Conservation (phyloP, 116 monocot genomes). For the Trichopus zeylanicus region DNA sequence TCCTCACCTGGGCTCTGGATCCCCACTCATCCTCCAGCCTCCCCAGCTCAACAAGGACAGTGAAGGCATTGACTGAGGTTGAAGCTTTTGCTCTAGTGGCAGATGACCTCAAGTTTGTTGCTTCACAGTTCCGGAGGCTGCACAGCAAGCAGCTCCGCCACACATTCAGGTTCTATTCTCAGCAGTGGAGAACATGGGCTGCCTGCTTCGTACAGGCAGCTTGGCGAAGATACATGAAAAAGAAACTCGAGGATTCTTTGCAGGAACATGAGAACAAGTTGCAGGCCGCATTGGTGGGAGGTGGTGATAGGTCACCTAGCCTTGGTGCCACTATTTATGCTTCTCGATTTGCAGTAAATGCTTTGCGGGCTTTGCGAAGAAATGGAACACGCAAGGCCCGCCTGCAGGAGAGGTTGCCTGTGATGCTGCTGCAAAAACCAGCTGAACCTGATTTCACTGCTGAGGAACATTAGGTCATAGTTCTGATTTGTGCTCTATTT, state of each 20-base stretch:
- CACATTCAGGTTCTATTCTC: conserved; percentile 62
- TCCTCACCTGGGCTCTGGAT: conserved; percentile 66
- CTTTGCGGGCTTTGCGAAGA: conserved; percentile 27
- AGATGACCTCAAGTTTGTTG: conserved; percentile 58
- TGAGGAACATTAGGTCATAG: conserved; percentile 17
- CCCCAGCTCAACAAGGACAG: conserved; percentile 61
- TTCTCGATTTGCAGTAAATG: conserved; percentile 46
- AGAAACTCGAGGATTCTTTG: conserved; percentile 43
- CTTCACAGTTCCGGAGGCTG: conserved; percentile 62
- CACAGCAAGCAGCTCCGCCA: conserved; percentile 71
- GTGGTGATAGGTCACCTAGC: conserved; percentile 19
- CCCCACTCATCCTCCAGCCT: conserved; percentile 50
- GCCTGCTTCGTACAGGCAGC: conserved; percentile 70
- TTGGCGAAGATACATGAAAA: conserved; percentile 45
- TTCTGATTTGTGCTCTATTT: neutral
- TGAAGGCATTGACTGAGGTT: conserved; percentile 43
- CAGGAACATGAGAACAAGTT: conserved; percentile 34
- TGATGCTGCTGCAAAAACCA: conserved; percentile 52
- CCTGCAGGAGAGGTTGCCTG: conserved; percentile 39
- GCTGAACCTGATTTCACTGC: conserved; percentile 52
- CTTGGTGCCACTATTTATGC: conserved; percentile 51
- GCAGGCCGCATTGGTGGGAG: conserved; percentile 31
- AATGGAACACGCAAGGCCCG: conserved; percentile 16
- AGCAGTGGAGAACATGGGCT: conserved; percentile 70
- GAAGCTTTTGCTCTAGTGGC: conserved; percentile 54